phyloP scores from a whole-genome alignment of 2,329 filamentous ascomycete species.

The Diaporthe amygdali region DNA sequence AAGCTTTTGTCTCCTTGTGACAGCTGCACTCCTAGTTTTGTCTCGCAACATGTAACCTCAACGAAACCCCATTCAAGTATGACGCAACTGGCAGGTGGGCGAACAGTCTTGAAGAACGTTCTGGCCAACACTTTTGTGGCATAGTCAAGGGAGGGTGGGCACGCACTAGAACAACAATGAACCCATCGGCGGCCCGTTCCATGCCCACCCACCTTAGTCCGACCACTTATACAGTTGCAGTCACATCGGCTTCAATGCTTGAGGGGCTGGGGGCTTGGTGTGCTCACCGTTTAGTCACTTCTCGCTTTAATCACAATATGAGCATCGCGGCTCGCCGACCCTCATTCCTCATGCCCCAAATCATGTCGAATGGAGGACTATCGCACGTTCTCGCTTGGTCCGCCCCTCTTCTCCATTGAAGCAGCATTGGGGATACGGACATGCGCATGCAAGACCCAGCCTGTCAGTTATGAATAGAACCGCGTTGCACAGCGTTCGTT shows the following conservation, averaged over 20 bases:
- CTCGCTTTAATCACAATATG: not conserved
- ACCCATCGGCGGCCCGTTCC: not conserved
- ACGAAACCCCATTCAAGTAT: not conserved
- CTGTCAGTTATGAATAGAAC: not conserved
- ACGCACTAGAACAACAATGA: not conserved
- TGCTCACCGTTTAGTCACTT: not conserved
- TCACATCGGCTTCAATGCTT: not conserved
- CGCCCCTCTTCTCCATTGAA: too few species aligned
- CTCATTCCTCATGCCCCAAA: not conserved
- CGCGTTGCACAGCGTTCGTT: not conserved
- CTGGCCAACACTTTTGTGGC: not conserved
- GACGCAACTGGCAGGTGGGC: not conserved
- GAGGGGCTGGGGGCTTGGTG: not conserved
- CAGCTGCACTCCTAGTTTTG: not conserved
- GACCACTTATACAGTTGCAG: not conserved
- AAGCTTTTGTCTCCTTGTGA: not conserved
- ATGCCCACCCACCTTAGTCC: not conserved
- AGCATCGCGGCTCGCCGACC: not conserved
- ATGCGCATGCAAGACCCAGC: not conserved
- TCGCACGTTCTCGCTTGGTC: not conserved
- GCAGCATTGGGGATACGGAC: not conserved
- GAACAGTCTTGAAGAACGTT: not conserved
- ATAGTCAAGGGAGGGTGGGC: not conserved
- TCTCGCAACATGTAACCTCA: not conserved
- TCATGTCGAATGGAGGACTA: not conserved